Percentiles rank a stretch among this genome's conserved stretches.
Evolutionary conservation across 345 rosid genomes (phyloP).

Genomic region (Dipteronia sinensis): DNA sequence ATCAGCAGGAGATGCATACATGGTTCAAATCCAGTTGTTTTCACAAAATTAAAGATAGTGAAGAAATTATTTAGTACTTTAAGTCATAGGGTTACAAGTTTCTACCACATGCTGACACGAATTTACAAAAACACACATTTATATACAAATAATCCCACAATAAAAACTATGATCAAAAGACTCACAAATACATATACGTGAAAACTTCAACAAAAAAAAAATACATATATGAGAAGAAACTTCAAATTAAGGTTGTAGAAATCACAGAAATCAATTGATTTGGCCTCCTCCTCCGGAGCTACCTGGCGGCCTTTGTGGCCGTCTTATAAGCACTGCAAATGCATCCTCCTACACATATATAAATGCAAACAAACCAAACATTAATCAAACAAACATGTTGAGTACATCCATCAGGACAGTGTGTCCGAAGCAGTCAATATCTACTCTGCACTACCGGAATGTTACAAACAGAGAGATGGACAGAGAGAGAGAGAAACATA

Average conservation of each 20-base stretch:
- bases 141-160: not conserved
- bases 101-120: not conserved
- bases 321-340: not conserved
- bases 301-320: conserved; percentile 23
- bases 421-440: too few species aligned
- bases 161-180: too few species aligned
- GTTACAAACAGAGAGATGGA: too few species aligned
- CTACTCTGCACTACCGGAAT: too few species aligned
- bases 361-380: not conserved
- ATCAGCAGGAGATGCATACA: too few species aligned
- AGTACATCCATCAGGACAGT: not conserved
- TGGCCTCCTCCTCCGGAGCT: conserved; percentile 28
- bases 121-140: not conserved
- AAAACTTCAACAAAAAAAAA: too few species aligned
- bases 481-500: conserved; percentile 7
- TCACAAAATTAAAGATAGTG: too few species aligned
- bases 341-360: conserved; percentile 17
- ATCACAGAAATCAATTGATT: conserved; percentile 15
- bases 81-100: not conserved
- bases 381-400: not conserved
- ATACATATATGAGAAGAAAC: too few species aligned
- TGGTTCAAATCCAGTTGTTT: too few species aligned
- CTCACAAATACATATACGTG: not conserved
- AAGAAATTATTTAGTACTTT: too few species aligned
- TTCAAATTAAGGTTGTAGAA: not conserved